Conservation (phyloP, 371 early-diverging fungal genomes). For the Lichtheimia ornata region DNA sequence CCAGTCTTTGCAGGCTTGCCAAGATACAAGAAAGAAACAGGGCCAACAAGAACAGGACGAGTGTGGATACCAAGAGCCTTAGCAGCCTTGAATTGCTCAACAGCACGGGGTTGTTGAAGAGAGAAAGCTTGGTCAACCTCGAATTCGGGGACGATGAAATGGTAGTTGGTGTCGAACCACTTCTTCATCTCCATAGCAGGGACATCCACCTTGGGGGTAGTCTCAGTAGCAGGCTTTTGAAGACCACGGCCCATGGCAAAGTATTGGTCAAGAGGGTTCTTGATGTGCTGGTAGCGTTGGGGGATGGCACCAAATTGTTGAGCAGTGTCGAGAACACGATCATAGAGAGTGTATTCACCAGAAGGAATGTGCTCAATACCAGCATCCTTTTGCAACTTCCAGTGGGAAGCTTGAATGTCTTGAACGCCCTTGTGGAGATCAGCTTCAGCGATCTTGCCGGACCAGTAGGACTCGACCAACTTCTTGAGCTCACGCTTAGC, state of each 20-base stretch:
- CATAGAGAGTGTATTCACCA: slow-evolving; percentile 95
- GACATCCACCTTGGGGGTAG: slow-evolving; percentile 76
- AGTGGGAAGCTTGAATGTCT: slow-evolving; percentile 85
- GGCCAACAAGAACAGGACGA: slow-evolving; percentile 93
- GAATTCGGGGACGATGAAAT: slow-evolving; percentile 89
- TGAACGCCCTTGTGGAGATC: slow-evolving; percentile 74
- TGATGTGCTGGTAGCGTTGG: slow-evolving; percentile 69
- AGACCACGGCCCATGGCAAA: slow-evolving; percentile 98
- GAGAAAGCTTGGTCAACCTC: slow-evolving; percentile 73
- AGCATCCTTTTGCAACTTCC: slow-evolving; percentile 79
- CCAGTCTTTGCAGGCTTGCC: slow-evolving; percentile 79
- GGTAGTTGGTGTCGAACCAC: slow-evolving; percentile 98
- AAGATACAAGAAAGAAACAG: slow-evolving; percentile 85
- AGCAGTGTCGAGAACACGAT: slow-evolving; percentile 91
- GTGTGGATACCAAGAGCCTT: slow-evolving; percentile 88
- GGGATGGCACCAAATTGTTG: slow-evolving; percentile 80
- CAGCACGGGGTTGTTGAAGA: slow-evolving; percentile 72
- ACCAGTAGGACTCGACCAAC: slow-evolving; percentile 92
- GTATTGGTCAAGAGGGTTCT: slow-evolving; percentile 77
- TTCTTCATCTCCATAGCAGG: slow-evolving; percentile 96
- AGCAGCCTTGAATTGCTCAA: slow-evolving; percentile 90
- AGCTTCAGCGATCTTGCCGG: slow-evolving; percentile 77
- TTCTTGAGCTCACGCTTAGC: slow-evolving; percentile 90
- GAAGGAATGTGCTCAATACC: slow-evolving; percentile 88
- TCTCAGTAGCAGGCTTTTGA: slow-evolving; percentile 69